phyloP scores from a whole-genome alignment of 257 asterid genomes.

The Solanum gracilifrons region DNA sequence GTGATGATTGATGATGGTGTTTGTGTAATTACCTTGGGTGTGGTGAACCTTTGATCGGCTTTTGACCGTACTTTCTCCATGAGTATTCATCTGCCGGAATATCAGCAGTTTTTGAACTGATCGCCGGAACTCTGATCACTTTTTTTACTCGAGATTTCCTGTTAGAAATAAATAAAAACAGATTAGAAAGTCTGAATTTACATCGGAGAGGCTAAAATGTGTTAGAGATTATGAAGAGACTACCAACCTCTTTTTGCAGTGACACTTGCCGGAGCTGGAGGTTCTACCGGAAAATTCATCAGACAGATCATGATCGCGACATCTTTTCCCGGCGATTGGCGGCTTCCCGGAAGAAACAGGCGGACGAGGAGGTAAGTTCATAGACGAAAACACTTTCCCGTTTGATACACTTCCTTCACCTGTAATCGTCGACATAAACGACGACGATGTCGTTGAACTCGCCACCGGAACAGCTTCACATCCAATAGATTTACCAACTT shows the following conservation, averaged over 20 bases:
- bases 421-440: slow-evolving; percentile 49
- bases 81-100: slow-evolving; percentile 35
- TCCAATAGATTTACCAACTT: neutral
- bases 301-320: slow-evolving; percentile 57
- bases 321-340: slow-evolving; percentile 51
- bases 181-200: neutral
- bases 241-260: slow-evolving; percentile 58
- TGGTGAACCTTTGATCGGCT: slow-evolving; percentile 34
- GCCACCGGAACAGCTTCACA: neutral
- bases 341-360: slow-evolving; percentile 50
- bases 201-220: neutral
- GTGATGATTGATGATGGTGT: neutral
- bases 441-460: slow-evolving; percentile 44
- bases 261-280: slow-evolving; percentile 49
- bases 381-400: slow-evolving; percentile 38
- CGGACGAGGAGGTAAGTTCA: slow-evolving; percentile 25
- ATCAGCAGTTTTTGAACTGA: slow-evolving; percentile 30
- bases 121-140: slow-evolving; percentile 31
- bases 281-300: slow-evolving; percentile 41
- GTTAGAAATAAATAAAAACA: neutral
- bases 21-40: slow-evolving; percentile 11
- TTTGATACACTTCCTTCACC: slow-evolving; percentile 82
- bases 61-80: slow-evolving; percentile 37
- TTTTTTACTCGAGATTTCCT: slow-evolving; percentile 25
- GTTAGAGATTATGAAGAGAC: too few species aligned